Evolutionary conservation across 768 basidiomycete species (phyloP), one percentile per base, ranked within the genome.

Genomic region (Roridomyces roridus): DNA sequence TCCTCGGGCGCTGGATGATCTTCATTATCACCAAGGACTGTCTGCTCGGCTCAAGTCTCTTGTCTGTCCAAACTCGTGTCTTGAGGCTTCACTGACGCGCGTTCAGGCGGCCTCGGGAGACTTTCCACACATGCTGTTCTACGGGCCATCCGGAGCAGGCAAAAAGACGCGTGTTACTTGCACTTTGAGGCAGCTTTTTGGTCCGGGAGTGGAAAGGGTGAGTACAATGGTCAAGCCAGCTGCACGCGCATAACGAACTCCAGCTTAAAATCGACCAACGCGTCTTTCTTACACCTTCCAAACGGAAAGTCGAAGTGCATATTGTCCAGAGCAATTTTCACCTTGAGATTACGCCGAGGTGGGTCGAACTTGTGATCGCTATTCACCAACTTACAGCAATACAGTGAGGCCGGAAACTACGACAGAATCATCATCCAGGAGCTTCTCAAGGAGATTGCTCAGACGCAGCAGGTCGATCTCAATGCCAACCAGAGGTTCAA

Each of bases 181-280:
- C 59, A 96, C 93, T 6, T 71, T 99, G 55, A 79, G 89, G 60
- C 88, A 97, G 65, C 72, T 98, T 46, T 99, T 94, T 74, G 97
- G 96, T 0, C 79, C 85, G 40, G 94, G 96, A 1, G 94, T 89
- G 2, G 96, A 98, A 72, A 98, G 96, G 81, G 96, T 91, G 58
- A 24, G 80, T 58, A 1, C 4, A 43, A n/a, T 15, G 2, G 15
- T 23, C 40, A 10, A 5, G 29, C 3, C 31, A 3, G n/a, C 31
- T 34, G 15, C 11, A 3, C n/a, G 8, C 36, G 20, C 5, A n/a
- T 4, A 26, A 21, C 5, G 25, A 20, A n/a, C n/a, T 37, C 5
- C 65, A 98, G 96, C 80, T 99, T 36, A 95, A 97, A 80, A 98
- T 99, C 48, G 96, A 99, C 73, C 96, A 99, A 80, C 80, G 96